Evolutionary conservation across 768 basidiomycete species (phyloP).

Genomic region (Hypsizygus marmoreus): DNA sequence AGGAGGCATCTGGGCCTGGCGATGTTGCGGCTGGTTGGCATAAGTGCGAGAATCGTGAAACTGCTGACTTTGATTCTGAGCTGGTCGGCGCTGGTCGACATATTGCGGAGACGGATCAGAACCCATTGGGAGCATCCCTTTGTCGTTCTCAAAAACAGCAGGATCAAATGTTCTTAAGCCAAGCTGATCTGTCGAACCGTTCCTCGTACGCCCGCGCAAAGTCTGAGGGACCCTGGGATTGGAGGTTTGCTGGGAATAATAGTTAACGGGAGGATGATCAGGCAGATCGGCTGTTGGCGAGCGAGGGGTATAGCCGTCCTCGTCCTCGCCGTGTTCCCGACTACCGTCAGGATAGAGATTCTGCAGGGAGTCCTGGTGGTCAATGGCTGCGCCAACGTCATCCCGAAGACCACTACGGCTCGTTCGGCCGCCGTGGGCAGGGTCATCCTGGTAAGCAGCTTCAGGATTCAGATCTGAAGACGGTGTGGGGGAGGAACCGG

Average conservation of each 20-base stretch:
- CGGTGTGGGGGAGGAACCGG: constrained; percentile 48
- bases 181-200: constrained; percentile 61
- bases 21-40: constrained; percentile 29
- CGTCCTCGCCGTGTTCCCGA: constrained; percentile 48
- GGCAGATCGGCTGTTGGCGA: constrained; percentile 67
- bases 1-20: constrained; percentile 43
- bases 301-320: constrained; percentile 64
- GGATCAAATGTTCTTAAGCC: constrained; percentile 62
- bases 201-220: constrained; percentile 52
- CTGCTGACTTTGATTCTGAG: constrained; percentile 21
- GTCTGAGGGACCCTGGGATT: constrained; percentile 26
- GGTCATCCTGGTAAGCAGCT: constrained; percentile 29
- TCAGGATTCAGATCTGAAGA: constrained; percentile 58
- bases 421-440: constrained; percentile 37
- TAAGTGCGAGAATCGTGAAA: constrained; percentile 14
- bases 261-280: constrained; percentile 36
- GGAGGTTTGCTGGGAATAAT: constrained; percentile 30
- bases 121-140: constrained; percentile 20
- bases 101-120: constrained; percentile 32
- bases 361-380: constrained; percentile 36
- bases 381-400: constrained; percentile 50
- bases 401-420: constrained; percentile 39
- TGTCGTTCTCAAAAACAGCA: constrained; percentile 50
- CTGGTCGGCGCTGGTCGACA: constrained; percentile 25
- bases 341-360: constrained; percentile 30